A percentile compares a stretch with the other conserved stretches of the same genome.
phyloP scores from a whole-genome alignment of 73 alveolate genomes.

The Breviolum minutum region DNA sequence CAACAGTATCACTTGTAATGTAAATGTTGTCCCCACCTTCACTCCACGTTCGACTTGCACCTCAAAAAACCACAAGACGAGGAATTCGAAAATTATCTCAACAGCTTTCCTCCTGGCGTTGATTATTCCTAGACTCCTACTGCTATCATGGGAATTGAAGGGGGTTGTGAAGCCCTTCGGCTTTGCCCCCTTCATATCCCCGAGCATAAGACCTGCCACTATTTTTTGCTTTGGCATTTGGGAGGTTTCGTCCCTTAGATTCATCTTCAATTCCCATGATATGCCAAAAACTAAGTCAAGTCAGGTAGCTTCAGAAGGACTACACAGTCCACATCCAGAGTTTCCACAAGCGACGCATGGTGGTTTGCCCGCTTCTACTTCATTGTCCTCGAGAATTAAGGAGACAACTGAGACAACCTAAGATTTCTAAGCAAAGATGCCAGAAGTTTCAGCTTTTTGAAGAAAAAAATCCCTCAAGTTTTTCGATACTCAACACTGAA shows the following conservation, averaged over 20 bases:
- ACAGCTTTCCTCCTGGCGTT: too few species aligned
- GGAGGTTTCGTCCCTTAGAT: too few species aligned
- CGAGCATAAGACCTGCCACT: too few species aligned
- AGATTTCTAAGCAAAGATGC: too few species aligned
- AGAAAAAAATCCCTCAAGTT: background rate
- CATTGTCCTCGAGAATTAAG: too few species aligned
- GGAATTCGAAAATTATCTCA: too few species aligned
- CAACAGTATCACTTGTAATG: background rate
- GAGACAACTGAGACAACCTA: too few species aligned
- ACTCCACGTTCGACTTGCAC: conserved; percentile 45
- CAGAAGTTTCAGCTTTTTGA: background rate
- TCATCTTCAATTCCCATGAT: background rate
- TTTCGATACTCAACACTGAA: background rate
- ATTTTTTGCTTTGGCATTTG: too few species aligned
- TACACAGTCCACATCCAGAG: conserved; percentile 60
- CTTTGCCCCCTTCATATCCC: too few species aligned
- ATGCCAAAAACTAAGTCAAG: background rate
- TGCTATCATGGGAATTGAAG: too few species aligned
- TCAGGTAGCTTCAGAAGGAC: background rate
- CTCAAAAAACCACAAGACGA: background rate
- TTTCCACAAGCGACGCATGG: conserved; percentile 61
- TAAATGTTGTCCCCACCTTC: background rate
- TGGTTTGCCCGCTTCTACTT: background rate
- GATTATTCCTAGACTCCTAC: too few species aligned
- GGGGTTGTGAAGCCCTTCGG: too few species aligned